Conservation (phyloP, 768 basidiomycete genomes). For the Neoboletus magnificus region DNA sequence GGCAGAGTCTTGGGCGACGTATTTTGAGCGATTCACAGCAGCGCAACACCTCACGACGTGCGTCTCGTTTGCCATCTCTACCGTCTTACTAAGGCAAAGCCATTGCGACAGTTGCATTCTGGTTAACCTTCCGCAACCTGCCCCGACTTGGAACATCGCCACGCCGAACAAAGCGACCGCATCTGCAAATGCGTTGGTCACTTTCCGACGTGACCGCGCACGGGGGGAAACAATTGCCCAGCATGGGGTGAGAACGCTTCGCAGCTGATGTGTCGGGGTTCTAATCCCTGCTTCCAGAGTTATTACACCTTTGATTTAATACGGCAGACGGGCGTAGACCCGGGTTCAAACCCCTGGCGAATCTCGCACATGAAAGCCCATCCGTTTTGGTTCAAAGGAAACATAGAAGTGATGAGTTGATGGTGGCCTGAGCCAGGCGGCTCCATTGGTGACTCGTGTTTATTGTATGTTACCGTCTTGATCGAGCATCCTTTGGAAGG, state of each 20-base stretch:
- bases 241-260: slow-evolving; percentile 20
- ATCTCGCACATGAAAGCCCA: slow-evolving; percentile 26
- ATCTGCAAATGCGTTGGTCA: slow-evolving; percentile 25
- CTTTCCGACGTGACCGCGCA: slow-evolving; percentile 23
- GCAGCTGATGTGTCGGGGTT: background rate
- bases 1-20: slow-evolving; percentile 21
- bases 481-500: background rate
- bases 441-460: background rate
- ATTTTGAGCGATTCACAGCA: slow-evolving; percentile 21
- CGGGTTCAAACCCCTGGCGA: slow-evolving; percentile 24
- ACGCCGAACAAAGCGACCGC: slow-evolving; percentile 19
- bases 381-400: slow-evolving; percentile 29
- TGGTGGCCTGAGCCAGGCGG: background rate
- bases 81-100: background rate
- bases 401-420: slow-evolving; percentile 22
- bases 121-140: slow-evolving; percentile 27
- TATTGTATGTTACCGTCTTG: background rate
- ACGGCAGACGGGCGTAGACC: slow-evolving; percentile 12
- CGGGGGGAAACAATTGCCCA: slow-evolving; percentile 22
- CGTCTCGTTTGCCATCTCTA: background rate
- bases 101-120: slow-evolving; percentile 16
- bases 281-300: slow-evolving; percentile 3
- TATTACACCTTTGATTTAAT: slow-evolving; percentile 27
- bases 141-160: slow-evolving; percentile 17
- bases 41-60: slow-evolving; percentile 25